Evolutionary conservation across 768 basidiomycete species (phyloP), one percentile per base, ranked within the genome.

Genomic region (Suillus paluster): DNA sequence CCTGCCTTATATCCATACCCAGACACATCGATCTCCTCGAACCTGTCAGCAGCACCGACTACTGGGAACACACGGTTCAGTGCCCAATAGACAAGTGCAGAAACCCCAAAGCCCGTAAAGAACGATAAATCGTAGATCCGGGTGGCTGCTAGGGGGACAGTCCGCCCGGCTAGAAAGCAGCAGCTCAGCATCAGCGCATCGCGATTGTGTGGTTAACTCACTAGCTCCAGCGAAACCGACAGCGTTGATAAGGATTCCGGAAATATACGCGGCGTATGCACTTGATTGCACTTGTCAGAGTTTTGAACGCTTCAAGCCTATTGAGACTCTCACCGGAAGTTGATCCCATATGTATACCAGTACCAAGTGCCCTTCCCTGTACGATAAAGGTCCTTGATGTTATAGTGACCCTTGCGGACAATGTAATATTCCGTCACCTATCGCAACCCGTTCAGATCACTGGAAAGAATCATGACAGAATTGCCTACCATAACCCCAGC

Each of bases 161-260:
- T 73, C 45, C 78, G 79, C 9, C 90, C 89, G 33, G 86, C 85
- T 84, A 61, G 39, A 46, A 19, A 57, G 25, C 3, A 39, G 23
- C 17, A 39, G 17, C 4, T 55, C 36, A 55, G 17, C 38, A 39
- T 27, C 10, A 1, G 17, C 33, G 6, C 38, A 55, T 39, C 17
- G 11, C 5, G 38, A 27, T n/a, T 17, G 23, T 12, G 25, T 41
- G 25, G 60, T 38, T 27, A 21, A 80, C 84, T 64, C 67, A 84
- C 87, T 88, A 21, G 90, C 88, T 57, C 90, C 89, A 12, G 86
- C 88, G 65, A 94, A 94, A 10, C 91, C 92, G 41, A 91, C 87
- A 15, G 92, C 86, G 72, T 94, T 94, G 73, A 94, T 89, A 8
- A 90, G 79, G 63, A 95, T 91, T n/a, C 93, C 91, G 45, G 86